Base-by-base conservation (phyloP, 495 filamentous ascomycete species). In the Penicillium fimorum region DNA sequence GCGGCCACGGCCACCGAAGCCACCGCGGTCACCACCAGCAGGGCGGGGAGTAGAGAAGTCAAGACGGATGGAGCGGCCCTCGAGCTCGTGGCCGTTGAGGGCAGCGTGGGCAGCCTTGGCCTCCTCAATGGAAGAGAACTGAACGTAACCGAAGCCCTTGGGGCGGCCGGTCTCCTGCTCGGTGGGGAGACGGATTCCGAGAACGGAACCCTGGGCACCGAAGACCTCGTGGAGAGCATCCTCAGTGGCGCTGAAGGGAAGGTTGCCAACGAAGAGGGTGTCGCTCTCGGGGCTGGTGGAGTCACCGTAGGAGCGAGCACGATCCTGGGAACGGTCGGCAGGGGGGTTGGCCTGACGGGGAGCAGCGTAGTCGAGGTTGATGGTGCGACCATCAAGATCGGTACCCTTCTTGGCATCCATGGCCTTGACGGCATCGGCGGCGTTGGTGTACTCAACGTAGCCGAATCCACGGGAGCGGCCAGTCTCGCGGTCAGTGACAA, bases 131-230 rank as follows among this genome's bases (percentile, higher is more conserved):
- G 87, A 89, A 40, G 75, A 72, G 79, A 89, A 96, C 63, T 87
- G 85, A 48, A 98, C 87, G 71, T 98, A 98, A 46, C 90, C 95
- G 70, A 95, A 97, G 51, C 94, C 94, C 84, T 97, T 97, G 69
- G 84, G 88, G 52, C 86, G 84, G 46, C 93, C 94, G 57, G 85
- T 83, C 30, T 96, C 91, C 80, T 75, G 80, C 66, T 97, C 90
- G 55, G 93, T 97, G 42, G 95, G 95, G 48, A 98, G 85, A 63
- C 91, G 85, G 56, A 97, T 84, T 62, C 88, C 87, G 57, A 84
- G 78, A 69, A 97, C 84, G 61, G 70, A 75, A 58, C 84, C 85
- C 65, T 87, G 81, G 56, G 82, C 79, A 59, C 84, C 82, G 76
- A 97, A 97, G 70, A 85, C 82, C 55, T 87, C 85, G 55, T 78